Evolutionary conservation across 257 asterid genomes (phyloP), one percentile per base, ranked within the genome.

Genomic region (Solanum medicagineum): DNA sequence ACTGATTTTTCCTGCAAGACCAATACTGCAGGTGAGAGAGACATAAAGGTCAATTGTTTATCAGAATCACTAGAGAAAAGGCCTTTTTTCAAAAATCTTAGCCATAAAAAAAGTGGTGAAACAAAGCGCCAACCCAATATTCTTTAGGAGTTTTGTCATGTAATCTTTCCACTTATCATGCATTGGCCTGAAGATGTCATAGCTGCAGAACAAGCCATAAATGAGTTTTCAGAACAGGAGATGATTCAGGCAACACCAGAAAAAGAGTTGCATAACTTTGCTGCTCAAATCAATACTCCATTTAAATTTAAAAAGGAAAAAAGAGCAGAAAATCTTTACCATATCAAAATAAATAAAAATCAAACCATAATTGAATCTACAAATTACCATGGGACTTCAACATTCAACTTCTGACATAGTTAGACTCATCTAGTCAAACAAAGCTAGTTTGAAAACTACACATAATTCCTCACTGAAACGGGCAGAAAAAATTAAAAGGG

Each of bases 121-220:
- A 47, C 47, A 47, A 74, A 55, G 42, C 11, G 88, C 97, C 73
- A 82, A 95, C 99, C 97, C 97, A 26, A 85, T 86, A 19, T 88
- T 91, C 89, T 92, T 92, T 89, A 96, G 87, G 89, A 94, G 98
- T 85, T 89, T 90, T n/a, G 65, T 81, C 53, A 88, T 85, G 36
- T 93, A 92, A 87, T 90, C 89, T 88, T 90, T 95, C 98, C 99
- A 96, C 93, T 89, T 94, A 85, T 94, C 98, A 71, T 92, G 97
- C 97, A 96, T 91, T 36, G 97, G 95, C 87, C 89, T 92, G 81
- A 92, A 96, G 63, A 80, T 83, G 81, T 95, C 95, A 88, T 85
- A 95, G 70, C 98, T 96, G 95, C 73, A 87, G 84, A 84, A 81
- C 47, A 57, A 79, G 45, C 82, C 82, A 70, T 85, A 85, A 24